Percentiles rank a stretch among this genome's conserved stretches.
These are phyloP conservation scores for Stenogyne calaminthoides DNA, from an alignment of 305 asterid species.

Conservation along the genomic window DNA sequence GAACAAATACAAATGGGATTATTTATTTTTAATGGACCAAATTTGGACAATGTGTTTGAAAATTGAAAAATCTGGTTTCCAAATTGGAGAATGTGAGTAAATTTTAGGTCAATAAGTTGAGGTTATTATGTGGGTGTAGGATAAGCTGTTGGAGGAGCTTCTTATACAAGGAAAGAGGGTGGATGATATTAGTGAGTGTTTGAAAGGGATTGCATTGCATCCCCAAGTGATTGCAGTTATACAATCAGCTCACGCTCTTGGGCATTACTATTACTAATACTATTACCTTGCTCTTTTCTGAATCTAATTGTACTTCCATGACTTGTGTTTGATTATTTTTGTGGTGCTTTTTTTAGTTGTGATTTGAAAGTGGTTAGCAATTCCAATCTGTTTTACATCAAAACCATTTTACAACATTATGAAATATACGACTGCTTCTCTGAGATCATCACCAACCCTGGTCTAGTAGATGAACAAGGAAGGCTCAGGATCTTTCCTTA, in stretches of 20 bases:
- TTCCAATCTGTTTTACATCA: slow-evolving; percentile 72
- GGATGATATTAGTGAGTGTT: slow-evolving; percentile 55
- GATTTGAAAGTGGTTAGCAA: slow-evolving; percentile 81
- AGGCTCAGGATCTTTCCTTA: slow-evolving; percentile 69
- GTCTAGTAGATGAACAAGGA: slow-evolving; percentile 42
- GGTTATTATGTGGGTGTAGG: too few relatives aligned
- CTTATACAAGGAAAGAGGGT: slow-evolving; percentile 54
- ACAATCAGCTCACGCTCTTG: slow-evolving; percentile 60
- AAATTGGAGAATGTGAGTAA: too few relatives aligned
- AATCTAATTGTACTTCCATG: too few relatives aligned
- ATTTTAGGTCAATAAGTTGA: too few relatives aligned
- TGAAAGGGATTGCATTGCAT: slow-evolving; percentile 62
- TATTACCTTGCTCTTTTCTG: neutral
- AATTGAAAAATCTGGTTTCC: too few relatives aligned
- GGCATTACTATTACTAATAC: slow-evolving; percentile 60
- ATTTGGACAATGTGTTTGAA: too few relatives aligned
- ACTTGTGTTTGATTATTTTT: neutral
- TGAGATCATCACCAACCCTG: slow-evolving; percentile 66
- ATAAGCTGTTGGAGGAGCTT: slow-evolving; percentile 64
- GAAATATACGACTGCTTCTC: slow-evolving; percentile 64
- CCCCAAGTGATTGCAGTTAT: slow-evolving; percentile 50
- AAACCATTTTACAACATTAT: slow-evolving; percentile 64
- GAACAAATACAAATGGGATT: too few relatives aligned
- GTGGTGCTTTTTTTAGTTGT: slow-evolving; percentile 60
- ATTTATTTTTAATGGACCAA: too few relatives aligned